Evolutionary conservation across 2,329 filamentous ascomycete genomes (phyloP).

Genomic region (Xylaria sp.): DNA sequence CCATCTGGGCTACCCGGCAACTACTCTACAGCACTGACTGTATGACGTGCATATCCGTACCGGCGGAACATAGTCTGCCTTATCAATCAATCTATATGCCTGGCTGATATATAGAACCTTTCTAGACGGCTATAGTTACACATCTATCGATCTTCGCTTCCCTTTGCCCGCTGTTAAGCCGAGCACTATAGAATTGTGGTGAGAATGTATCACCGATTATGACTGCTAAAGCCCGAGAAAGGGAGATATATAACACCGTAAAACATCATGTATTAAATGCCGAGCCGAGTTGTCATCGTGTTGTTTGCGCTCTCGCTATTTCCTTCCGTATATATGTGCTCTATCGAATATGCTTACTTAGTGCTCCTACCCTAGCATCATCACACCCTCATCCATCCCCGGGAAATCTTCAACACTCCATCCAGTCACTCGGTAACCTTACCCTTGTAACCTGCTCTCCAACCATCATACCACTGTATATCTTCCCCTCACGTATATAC

Average conservation of each 20-base stretch:
- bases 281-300: not conserved
- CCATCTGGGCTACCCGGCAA: not conserved
- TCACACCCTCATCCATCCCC: not conserved
- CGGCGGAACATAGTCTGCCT: not conserved
- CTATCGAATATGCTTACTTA: not conserved
- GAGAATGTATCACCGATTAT: no score
- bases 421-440: not conserved
- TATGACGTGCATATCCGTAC: not conserved
- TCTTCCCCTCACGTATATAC: not conserved
- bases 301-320: not conserved
- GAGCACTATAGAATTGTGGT: not conserved
- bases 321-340: not conserved
- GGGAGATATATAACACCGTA: no score
- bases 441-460: not conserved
- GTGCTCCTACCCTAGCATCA: not conserved
- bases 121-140: no score
- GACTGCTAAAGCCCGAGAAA: no score
- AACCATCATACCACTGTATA: constrained; percentile 7
- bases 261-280: not conserved
- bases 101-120: not conserved
- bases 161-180: not conserved
- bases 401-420: not conserved
- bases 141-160: not conserved
- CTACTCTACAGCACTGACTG: no score
- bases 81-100: not conserved